Conservation (phyloP, 176 grass and related monocot genomes). For the Thinopyrum elongatum region DNA sequence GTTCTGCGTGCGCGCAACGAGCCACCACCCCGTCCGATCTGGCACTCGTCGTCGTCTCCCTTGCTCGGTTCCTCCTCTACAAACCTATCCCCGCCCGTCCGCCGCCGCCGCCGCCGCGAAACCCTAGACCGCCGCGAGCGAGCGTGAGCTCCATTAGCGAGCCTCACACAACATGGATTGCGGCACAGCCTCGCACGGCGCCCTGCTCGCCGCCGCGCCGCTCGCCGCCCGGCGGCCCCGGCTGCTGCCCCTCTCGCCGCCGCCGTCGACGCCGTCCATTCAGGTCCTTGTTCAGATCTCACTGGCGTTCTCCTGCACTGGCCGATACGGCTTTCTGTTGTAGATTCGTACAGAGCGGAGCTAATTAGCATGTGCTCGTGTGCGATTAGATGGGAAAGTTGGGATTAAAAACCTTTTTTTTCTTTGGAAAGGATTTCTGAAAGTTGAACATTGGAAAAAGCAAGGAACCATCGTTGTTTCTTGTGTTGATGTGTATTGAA, state of each 20-base stretch:
- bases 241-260: constrained; percentile 1
- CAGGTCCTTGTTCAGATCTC: constrained; percentile 7
- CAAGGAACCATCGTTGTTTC: not conserved
- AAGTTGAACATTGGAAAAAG: not conserved
- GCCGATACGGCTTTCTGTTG: not conserved
- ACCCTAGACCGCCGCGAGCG: constrained; percentile 29
- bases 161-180: constrained; percentile 27
- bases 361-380: not conserved
- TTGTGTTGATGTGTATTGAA: not conserved
- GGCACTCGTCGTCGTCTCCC: not conserved
- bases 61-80: not conserved
- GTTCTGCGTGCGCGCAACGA: not conserved
- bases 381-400: not conserved
- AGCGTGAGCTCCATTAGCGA: not conserved
- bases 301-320: not conserved
- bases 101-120: constrained; percentile 5
- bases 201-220: constrained; percentile 27
- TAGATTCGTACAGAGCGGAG: not conserved
- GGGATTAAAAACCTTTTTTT: not conserved
- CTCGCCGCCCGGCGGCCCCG: not conserved
- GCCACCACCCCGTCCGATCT: constrained; percentile 4
- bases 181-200: constrained; percentile 22
- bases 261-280: constrained; percentile 12
- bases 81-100: not conserved
- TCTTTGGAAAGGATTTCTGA: not conserved